These are phyloP conservation scores for Solanum etuberosum DNA, from an alignment of 257 asterid genomes.

Conservation along the genomic window DNA sequence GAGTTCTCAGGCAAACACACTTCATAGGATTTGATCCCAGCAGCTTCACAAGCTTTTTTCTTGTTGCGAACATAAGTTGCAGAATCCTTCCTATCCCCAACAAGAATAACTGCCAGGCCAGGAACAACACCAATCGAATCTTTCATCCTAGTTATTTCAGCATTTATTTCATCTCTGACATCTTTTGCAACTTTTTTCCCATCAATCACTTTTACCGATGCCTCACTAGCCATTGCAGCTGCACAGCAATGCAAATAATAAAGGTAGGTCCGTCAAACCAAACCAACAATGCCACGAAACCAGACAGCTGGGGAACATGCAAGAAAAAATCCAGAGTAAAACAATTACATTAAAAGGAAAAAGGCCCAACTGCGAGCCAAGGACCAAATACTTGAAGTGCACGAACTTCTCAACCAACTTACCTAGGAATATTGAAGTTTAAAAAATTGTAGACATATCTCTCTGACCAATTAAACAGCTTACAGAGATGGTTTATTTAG, in stretches of 20 bases:
- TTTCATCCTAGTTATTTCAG: slow-evolving; percentile 67
- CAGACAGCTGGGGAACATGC: neutral
- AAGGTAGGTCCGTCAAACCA: neutral
- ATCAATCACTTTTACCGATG: slow-evolving; percentile 59
- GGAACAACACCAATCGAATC: slow-evolving; percentile 70
- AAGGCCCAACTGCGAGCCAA: neutral
- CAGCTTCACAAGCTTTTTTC: slow-evolving; percentile 80
- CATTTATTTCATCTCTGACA: slow-evolving; percentile 67
- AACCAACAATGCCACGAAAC: neutral
- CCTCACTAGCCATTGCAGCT: slow-evolving; percentile 48
- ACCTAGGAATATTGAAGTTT: neutral
- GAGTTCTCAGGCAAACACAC: slow-evolving; percentile 62
- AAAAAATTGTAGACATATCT: neutral
- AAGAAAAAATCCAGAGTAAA: neutral
- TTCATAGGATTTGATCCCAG: slow-evolving; percentile 73
- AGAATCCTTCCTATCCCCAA: slow-evolving; percentile 91
- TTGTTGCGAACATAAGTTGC: slow-evolving; percentile 90
- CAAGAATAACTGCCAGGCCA: slow-evolving; percentile 88
- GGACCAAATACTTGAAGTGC: neutral
- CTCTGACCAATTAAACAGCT: neutral
- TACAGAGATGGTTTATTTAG: neutral
- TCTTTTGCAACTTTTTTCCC: slow-evolving; percentile 69
- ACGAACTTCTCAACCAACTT: neutral
- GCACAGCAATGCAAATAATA: neutral
- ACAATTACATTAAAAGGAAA: neutral